Conservation (phyloP, 2,329 filamentous ascomycete species). For the Elsinoe arachidis region DNA sequence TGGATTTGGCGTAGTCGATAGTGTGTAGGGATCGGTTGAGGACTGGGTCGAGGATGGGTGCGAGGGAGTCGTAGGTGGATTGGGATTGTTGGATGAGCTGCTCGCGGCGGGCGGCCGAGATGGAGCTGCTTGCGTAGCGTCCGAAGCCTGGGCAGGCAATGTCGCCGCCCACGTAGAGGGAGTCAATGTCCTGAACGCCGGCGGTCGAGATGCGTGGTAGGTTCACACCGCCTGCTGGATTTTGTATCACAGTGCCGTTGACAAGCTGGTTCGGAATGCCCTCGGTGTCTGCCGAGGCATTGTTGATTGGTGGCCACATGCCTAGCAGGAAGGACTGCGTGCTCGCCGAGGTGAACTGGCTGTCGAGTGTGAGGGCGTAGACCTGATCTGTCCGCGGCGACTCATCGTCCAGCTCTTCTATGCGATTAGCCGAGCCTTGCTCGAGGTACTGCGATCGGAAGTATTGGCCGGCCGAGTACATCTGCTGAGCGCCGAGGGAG, state of each 20-base stretch:
- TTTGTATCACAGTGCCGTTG: constrained; percentile 29
- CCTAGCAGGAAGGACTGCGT: constrained; percentile 55
- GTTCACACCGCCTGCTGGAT: constrained; percentile 49
- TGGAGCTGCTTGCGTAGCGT: constrained; percentile 34
- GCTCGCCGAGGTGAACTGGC: constrained; percentile 42
- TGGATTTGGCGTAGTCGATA: constrained; percentile 45
- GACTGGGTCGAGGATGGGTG: constrained; percentile 35
- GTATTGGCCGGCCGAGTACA: constrained; percentile 41
- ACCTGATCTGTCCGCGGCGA: constrained; percentile 32
- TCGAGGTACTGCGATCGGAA: constrained; percentile 47
- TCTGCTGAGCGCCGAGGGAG: constrained; percentile 46
- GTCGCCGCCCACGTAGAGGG: constrained; percentile 41
- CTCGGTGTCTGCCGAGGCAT: constrained; percentile 22
- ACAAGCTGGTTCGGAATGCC: constrained; percentile 31
- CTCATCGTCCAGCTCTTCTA: constrained; percentile 13
- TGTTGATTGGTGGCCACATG: constrained; percentile 45
- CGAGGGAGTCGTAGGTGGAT: constrained; percentile 42
- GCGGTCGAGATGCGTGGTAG: constrained; percentile 44
- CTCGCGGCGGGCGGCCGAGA: constrained; percentile 29
- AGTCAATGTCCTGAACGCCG: constrained; percentile 39
- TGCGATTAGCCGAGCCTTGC: constrained; percentile 12
- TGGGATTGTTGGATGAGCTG: constrained; percentile 34
- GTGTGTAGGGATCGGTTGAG: constrained; percentile 33
- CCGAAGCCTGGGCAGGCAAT: constrained; percentile 24
- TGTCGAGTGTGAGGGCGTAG: constrained; percentile 38